These are phyloP conservation scores for Sodiomyces alkalinus DNA, from an alignment of 2,329 filamentous ascomycete genomes.

Conservation along the genomic window DNA sequence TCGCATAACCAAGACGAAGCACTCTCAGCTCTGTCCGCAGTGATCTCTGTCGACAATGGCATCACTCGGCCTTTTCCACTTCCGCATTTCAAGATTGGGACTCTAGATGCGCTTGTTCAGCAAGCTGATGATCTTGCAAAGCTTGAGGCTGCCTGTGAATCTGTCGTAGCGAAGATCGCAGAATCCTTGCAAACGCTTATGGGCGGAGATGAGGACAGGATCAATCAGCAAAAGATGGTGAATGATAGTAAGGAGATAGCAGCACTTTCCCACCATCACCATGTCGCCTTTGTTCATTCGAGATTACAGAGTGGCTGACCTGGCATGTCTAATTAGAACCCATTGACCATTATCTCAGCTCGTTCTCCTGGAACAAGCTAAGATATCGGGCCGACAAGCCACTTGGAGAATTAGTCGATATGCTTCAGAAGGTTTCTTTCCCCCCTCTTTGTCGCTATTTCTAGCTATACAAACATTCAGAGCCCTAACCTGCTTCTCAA, in stretches of 20 bases:
- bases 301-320: slow-evolving; percentile 2
- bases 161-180: slow-evolving; percentile 73
- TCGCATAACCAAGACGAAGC: slow-evolving; percentile 70
- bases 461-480: no score
- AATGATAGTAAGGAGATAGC: slow-evolving; percentile 60
- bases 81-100: slow-evolving; percentile 95
- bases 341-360: slow-evolving; percentile 82
- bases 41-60: slow-evolving; percentile 60
- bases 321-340: no score
- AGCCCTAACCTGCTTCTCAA: no score
- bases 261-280: not conserved
- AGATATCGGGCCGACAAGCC: slow-evolving; percentile 91
- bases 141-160: slow-evolving; percentile 65
- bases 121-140: slow-evolving; percentile 92
- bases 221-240: slow-evolving; percentile 77
- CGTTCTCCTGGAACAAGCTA: slow-evolving; percentile 93
- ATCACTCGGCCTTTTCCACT: slow-evolving; percentile 64
- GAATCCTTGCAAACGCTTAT: slow-evolving; percentile 74
- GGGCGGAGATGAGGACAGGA: slow-evolving; percentile 70
- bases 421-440: slow-evolving; percentile 86
- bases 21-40: slow-evolving; percentile 57
- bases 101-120: slow-evolving; percentile 84
- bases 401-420: slow-evolving; percentile 72
- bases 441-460: no score
- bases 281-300: slow-evolving; percentile 1